Base-by-base conservation (phyloP, 2,329 filamentous ascomycete genomes). In the Alternaria postmessia region DNA sequence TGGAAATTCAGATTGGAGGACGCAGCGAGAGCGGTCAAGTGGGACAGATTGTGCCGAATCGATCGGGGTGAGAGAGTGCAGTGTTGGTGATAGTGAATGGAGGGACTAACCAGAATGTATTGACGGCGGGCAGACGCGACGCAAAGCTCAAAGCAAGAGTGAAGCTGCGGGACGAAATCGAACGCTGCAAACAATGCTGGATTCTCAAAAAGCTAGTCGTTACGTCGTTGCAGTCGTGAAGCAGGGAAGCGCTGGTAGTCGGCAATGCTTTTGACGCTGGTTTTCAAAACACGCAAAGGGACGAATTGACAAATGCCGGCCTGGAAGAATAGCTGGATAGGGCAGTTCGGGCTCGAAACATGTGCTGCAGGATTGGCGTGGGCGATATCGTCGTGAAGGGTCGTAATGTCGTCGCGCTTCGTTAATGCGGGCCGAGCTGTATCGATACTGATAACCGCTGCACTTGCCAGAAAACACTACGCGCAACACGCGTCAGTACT, bases 121-220 rank as follows among this genome's bases (percentile, higher is more conserved):
- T 54, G 59, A 46, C 58, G 54, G 38, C 42, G 44, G 61, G 59
- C 62, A 54, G 59, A 61, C 54, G 62, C 60, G 58, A 59, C 57
- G 54, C 20, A 52, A 61, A 49, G 58, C 53, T 57, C 57, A 60
- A 61, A 49, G 62, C 54, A 52, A 32, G 34, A 42, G 38, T 22
- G 44, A 59, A 42, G 57, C 54, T 54, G 64, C 47, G 52, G 61
- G 64, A 62, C 51, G 61, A 73, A 75, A 61, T 66, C 60, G 56
- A 78, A 78, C 72, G 74, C 76, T 78, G 72, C 74, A 79, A 75
- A 75, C 63, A 74, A 78, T 76, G 76, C 75, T 76, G 68, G 73
- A 74, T 59, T 65, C 57, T 70, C 67, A 75, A 75, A 76, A 75
- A 71, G 70, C 71, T 74, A 71, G 74, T 79, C 76, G 77, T 79